phyloP scores from a whole-genome alignment of 768 basidiomycete genomes.

The Porphyrellus cyaneotinctus region DNA sequence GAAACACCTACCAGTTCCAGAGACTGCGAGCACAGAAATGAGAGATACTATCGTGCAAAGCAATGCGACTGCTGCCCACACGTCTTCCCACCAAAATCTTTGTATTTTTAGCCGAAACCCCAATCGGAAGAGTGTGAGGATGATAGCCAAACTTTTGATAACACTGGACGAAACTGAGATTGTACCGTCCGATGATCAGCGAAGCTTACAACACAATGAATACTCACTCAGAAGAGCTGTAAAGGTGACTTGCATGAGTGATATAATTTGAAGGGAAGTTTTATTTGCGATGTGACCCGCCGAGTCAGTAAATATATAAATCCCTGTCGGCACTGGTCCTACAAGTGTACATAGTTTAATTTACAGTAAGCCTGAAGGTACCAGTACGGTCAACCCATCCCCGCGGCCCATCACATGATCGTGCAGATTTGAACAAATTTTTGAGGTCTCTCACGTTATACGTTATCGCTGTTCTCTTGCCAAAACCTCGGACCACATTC shows the following conservation, averaged over 20 bases:
- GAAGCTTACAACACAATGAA: background rate
- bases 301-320: no score
- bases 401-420: no score
- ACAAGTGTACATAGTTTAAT: no score
- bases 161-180: constrained; percentile 6
- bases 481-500: no score
- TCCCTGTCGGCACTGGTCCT: no score
- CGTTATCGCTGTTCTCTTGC: no score
- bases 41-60: background rate
- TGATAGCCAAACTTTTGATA: constrained; percentile 1
- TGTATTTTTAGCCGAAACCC: constrained; percentile 13
- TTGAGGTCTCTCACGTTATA: no score
- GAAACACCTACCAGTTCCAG: background rate
- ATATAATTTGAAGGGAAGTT: no score
- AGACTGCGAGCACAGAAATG: background rate
- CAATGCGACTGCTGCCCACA: constrained; percentile 15
- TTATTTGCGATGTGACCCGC: background rate
- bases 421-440: no score
- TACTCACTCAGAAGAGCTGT: constrained; percentile 5
- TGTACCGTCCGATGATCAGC: background rate
- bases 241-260: constrained; percentile 2
- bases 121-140: constrained; percentile 15
- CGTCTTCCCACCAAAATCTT: constrained; percentile 24
- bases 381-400: no score
- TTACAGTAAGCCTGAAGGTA: no score